Evolutionary conservation across 768 basidiomycete species (phyloP).

Genomic region (Termitomyces eurrhizus): DNA sequence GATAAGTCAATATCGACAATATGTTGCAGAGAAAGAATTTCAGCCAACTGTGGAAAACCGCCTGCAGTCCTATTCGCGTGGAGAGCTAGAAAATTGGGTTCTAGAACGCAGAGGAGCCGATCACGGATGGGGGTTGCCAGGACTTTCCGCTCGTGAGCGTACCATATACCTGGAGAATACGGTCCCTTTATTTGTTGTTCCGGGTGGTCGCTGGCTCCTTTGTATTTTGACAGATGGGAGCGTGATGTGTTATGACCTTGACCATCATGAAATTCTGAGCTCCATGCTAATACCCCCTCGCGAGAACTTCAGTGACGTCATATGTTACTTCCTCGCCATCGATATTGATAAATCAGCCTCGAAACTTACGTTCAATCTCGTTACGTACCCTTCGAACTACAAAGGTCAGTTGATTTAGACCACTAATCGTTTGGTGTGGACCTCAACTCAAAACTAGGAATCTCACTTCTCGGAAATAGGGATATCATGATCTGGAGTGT

Average conservation of each 20-base stretch:
- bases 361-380: neutral
- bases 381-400: neutral
- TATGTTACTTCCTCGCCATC: neutral
- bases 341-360: neutral
- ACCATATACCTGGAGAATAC: neutral
- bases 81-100: too few species aligned
- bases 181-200: neutral
- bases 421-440: neutral
- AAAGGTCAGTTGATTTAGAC: neutral
- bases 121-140: neutral
- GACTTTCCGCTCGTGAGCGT: neutral
- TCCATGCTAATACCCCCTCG: neutral
- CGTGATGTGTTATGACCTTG: neutral
- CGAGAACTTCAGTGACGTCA: neutral
- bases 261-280: neutral
- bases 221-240: neutral
- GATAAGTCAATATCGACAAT: neutral
- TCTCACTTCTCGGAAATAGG: neutral
- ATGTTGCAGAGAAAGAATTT: neutral
- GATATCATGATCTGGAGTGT: slow-evolving; percentile 2
- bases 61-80: neutral
- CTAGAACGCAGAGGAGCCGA: neutral
- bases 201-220: neutral
- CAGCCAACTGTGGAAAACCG: neutral
- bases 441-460: neutral